These are phyloP conservation scores for Sophora flavescens DNA, from an alignment of 306 rosid species.

Conservation along the genomic window DNA sequence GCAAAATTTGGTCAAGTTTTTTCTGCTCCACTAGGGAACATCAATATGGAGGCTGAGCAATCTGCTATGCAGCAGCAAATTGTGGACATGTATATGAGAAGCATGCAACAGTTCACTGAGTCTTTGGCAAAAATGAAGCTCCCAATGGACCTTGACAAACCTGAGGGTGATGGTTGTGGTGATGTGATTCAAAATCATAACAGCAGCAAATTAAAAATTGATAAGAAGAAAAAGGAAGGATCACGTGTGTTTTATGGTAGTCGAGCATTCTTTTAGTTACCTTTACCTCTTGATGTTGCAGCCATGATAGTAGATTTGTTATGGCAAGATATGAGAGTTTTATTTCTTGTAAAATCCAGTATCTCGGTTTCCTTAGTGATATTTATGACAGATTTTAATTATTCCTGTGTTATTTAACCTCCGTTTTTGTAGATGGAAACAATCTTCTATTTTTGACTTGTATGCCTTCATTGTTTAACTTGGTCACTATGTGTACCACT, in stretches of 20 bases:
- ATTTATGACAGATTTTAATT: slow-evolving; percentile 35
- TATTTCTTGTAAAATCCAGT: slow-evolving; percentile 29
- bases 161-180: slow-evolving; percentile 54
- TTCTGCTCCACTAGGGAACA: slow-evolving; percentile 73
- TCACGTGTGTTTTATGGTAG: slow-evolving; percentile 88
- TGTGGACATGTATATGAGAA: slow-evolving; percentile 90
- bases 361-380: slow-evolving; percentile 40
- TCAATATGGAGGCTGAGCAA: slow-evolving; percentile 78
- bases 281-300: slow-evolving; percentile 41
- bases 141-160: slow-evolving; percentile 79
- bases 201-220: slow-evolving; percentile 57
- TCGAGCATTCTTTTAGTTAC: slow-evolving; percentile 76
- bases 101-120: slow-evolving; percentile 90
- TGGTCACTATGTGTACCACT: too few species aligned
- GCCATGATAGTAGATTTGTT: slow-evolving; percentile 8
- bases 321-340: slow-evolving; percentile 30
- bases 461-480: background rate
- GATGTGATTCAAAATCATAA: slow-evolving; percentile 56
- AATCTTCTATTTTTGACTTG: slow-evolving; percentile 6
- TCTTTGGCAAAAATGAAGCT: slow-evolving; percentile 87
- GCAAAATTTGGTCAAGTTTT: slow-evolving; percentile 66
- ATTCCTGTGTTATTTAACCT: slow-evolving; percentile 27
- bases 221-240: slow-evolving; percentile 79
- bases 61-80: slow-evolving; percentile 88
- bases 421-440: background rate